phyloP scores from a whole-genome alignment of 2,329 filamentous ascomycete genomes.

The Ophiostoma australiae region DNA sequence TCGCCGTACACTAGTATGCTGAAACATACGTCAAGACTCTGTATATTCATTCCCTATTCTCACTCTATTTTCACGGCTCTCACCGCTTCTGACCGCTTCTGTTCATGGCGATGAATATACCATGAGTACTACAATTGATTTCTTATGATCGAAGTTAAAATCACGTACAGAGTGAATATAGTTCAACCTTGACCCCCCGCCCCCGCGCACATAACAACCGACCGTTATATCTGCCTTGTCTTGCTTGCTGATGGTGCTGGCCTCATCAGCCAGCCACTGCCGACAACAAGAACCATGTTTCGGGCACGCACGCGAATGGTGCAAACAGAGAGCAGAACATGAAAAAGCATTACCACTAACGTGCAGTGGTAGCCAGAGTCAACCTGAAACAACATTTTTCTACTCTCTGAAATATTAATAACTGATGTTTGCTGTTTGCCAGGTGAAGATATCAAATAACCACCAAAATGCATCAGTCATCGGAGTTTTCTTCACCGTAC shows the following conservation, averaged over 20 bases:
- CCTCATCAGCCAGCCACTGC: background rate
- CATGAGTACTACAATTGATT: background rate
- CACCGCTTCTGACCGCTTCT: background rate
- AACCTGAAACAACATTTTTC: too few species aligned
- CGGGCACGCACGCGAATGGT: too few species aligned
- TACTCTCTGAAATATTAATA: background rate
- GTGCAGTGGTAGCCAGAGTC: too few species aligned
- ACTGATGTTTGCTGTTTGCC: too few species aligned
- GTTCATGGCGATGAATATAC: background rate
- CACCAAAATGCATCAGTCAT: background rate
- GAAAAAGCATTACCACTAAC: too few species aligned
- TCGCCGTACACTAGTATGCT: background rate
- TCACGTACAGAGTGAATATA: background rate
- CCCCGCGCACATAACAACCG: constrained; percentile 9
- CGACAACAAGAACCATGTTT: background rate
- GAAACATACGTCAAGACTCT: background rate
- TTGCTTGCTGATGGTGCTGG: background rate
- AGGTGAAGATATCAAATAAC: too few species aligned
- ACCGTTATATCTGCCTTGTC: constrained; percentile 12
- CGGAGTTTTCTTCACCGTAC: background rate
- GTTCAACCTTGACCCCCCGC: background rate
- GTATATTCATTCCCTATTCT: too few species aligned
- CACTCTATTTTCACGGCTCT: too few species aligned
- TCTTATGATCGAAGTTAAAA: background rate
- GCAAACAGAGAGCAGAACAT: background rate